Percentiles rank a stretch among this genome's conserved stretches.
Evolutionary conservation across 805 yeast genomes (phyloP).

Genomic region (Candida michaelii): DNA sequence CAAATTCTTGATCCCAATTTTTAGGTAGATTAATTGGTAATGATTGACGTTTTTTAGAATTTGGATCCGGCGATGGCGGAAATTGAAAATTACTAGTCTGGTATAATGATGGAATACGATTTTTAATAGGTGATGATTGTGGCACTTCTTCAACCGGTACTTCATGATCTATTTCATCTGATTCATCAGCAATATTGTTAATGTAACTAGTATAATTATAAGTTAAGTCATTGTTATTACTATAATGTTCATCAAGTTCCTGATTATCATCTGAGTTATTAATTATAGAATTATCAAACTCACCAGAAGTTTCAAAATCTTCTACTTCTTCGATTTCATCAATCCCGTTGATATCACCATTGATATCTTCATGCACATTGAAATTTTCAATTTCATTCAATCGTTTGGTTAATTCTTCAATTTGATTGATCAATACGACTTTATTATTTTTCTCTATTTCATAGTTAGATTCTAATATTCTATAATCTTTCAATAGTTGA

Average conservation of each 20-base stretch:
- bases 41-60: conserved; percentile 31
- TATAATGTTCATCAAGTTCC: neutral
- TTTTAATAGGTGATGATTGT: conserved; percentile 23
- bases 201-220: conserved; percentile 13
- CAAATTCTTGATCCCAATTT: conserved; percentile 33
- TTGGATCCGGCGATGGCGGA: conserved; percentile 38
- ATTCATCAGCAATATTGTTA: conserved; percentile 3
- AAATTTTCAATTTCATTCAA: conserved; percentile 13
- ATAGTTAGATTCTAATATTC: conserved; percentile 47
- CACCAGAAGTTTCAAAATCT: conserved; percentile 4
- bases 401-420: conserved; percentile 48
- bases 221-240: conserved; percentile 12
- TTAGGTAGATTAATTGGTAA: conserved; percentile 37
- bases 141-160: conserved; percentile 10
- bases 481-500: conserved; percentile 33
- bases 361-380: neutral
- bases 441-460: conserved; percentile 56
- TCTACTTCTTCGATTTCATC: conserved; percentile 4
- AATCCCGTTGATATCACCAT: neutral
- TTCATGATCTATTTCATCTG: conserved; percentile 8
- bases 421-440: conserved; percentile 52
- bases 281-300: neutral
- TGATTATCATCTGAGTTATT: conserved; percentile 1
- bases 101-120: conserved; percentile 16
- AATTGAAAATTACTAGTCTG: conserved; percentile 18